A percentile compares a stretch with the other conserved stretches of the same genome.
These are phyloP conservation scores for Jaapia argillacea DNA, from an alignment of 768 basidiomycete genomes.

Conservation along the genomic window DNA sequence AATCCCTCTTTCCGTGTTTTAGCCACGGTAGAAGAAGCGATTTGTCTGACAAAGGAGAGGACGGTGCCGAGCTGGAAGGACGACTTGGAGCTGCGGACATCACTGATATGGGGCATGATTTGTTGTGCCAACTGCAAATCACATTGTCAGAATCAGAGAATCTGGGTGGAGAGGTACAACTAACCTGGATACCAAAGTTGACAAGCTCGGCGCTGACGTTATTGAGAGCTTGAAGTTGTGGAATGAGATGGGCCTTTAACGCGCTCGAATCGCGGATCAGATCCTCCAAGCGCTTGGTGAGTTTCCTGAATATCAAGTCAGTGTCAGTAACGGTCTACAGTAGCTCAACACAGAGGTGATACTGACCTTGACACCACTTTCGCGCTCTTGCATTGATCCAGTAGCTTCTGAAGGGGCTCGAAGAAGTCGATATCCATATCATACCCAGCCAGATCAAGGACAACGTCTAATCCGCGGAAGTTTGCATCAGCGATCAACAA, in stretches of 20 bases:
- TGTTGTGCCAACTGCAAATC: conserved; percentile 73
- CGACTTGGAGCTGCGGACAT: conserved; percentile 68
- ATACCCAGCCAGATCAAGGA: conserved; percentile 63
- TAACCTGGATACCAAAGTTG: conserved; percentile 84
- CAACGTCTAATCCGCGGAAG: conserved; percentile 46
- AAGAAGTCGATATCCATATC: conserved; percentile 71
- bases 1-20: conserved; percentile 56
- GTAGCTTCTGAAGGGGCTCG: conserved; percentile 68
- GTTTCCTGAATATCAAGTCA: conserved; percentile 52
- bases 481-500: neutral
- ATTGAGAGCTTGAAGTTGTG: conserved; percentile 64
- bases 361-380: conserved; percentile 68
- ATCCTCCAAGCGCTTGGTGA: conserved; percentile 79
- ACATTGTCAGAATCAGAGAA: neutral
- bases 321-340: neutral
- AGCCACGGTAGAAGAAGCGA: conserved; percentile 58
- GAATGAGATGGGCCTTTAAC: conserved; percentile 58
- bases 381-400: conserved; percentile 74
- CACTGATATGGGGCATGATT: conserved; percentile 77
- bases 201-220: conserved; percentile 72
- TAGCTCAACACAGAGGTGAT: neutral
- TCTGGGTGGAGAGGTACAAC: too few species aligned
- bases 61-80: conserved; percentile 70
- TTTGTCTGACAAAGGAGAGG: conserved; percentile 62
- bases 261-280: conserved; percentile 63